phyloP scores from a whole-genome alignment of 352 stramenopile species.

The Pythium chondricola region DNA sequence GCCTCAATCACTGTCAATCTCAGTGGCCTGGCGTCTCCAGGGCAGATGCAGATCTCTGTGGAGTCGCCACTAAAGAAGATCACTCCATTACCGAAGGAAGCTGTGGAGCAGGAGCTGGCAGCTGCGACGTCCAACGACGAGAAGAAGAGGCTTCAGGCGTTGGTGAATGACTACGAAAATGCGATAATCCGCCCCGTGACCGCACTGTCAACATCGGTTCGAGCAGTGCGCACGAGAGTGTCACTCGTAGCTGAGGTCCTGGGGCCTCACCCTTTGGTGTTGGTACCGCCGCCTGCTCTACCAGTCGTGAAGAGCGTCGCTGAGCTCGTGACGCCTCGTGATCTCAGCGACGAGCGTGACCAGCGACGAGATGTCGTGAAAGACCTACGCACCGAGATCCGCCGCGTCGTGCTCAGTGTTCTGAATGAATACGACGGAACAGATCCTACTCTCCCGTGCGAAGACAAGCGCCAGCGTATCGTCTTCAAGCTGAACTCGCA shows the following conservation, averaged over 20 bases:
- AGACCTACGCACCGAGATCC: constrained; percentile 58
- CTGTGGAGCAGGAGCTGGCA: constrained; percentile 55
- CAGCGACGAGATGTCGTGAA: constrained; percentile 29
- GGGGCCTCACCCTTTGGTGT: constrained; percentile 28
- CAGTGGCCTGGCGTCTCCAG: constrained; percentile 27
- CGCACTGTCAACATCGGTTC: constrained; percentile 21
- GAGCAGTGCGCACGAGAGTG: constrained; percentile 22
- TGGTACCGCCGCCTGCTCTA: constrained; percentile 24
- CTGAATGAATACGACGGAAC: constrained; percentile 56
- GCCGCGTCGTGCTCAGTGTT: constrained; percentile 39
- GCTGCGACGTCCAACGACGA: constrained; percentile 49
- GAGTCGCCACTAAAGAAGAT: constrained; percentile 19
- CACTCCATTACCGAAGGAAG: constrained; percentile 27
- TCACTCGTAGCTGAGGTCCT: constrained; percentile 26
- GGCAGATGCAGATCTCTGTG: constrained; percentile 14
- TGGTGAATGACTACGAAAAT: constrained; percentile 59
- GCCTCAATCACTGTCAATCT: constrained; percentile 30
- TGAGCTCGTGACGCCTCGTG: constrained; percentile 44
- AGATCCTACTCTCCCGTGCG: constrained; percentile 20
- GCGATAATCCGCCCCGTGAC: constrained; percentile 20
- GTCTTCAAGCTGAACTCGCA: constrained; percentile 77
- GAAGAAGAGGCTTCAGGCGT: constrained; percentile 64
- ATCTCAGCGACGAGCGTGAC: constrained; percentile 41
- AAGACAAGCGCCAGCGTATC: constrained; percentile 66
- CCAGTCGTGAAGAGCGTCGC: constrained; percentile 27